phyloP scores from a whole-genome alignment of 192 early-diverging fungal genomes.

The Rhizoclosmatium sp. region DNA sequence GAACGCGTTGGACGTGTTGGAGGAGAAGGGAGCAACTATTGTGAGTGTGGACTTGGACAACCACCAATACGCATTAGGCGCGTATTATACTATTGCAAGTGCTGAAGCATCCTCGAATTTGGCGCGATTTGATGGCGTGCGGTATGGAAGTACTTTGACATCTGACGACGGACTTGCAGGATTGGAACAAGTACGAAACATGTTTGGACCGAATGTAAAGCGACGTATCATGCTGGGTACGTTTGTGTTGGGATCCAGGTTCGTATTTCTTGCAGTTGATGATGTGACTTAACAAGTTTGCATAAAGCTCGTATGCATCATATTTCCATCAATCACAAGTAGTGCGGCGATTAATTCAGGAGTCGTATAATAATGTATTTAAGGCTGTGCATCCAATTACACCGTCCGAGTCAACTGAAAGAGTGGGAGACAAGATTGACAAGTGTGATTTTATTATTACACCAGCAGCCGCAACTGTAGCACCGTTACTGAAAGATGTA shows the following conservation, averaged over 20 bases:
- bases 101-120: constrained; percentile 94
- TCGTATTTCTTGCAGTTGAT: constrained; percentile 25
- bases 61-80: constrained; percentile 74
- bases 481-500: constrained; percentile 40
- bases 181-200: constrained; percentile 63
- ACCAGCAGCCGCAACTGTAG: constrained; percentile 81
- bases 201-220: constrained; percentile 83
- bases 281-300: background rate
- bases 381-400: constrained; percentile 64
- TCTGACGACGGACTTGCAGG: background rate
- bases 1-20: constrained; percentile 61
- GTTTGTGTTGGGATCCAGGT: constrained; percentile 82
- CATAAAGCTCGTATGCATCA: constrained; percentile 61
- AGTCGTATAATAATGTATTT: constrained; percentile 82
- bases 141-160: constrained; percentile 69
- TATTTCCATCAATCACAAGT: constrained; percentile 86
- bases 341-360: constrained; percentile 77
- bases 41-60: constrained; percentile 75
- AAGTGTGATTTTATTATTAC: constrained; percentile 81
- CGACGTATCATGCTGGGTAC: constrained; percentile 88
- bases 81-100: constrained; percentile 87
- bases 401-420: constrained; percentile 1
- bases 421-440: background rate
- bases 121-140: constrained; percentile 85
- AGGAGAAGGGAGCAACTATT: constrained; percentile 69